These are phyloP conservation scores for Colletotrichum noveboracense DNA, from an alignment of 2,329 filamentous ascomycete genomes.

Conservation along the genomic window DNA sequence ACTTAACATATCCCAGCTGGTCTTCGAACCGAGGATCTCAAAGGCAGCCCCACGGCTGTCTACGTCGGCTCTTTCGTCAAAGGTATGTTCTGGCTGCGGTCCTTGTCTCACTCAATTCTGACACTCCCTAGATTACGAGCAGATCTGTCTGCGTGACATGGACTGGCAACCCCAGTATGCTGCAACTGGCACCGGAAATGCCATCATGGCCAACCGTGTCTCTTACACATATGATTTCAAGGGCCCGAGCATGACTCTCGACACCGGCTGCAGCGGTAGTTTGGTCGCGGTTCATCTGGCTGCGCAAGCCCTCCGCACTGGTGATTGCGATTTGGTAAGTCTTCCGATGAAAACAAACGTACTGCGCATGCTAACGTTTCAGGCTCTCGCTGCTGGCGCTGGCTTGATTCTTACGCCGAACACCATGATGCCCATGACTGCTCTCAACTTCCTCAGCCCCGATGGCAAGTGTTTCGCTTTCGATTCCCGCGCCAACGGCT, in stretches of 20 bases:
- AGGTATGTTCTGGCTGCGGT: slow-evolving; percentile 33
- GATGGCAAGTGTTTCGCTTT: slow-evolving; percentile 59
- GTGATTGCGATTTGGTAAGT: slow-evolving; percentile 47
- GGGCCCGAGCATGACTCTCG: slow-evolving; percentile 62
- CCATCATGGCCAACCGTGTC: slow-evolving; percentile 60
- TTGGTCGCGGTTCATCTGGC: slow-evolving; percentile 60
- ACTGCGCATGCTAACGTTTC: slow-evolving; percentile 17
- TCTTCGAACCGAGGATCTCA: slow-evolving; percentile 46
- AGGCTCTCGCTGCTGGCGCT: slow-evolving; percentile 56
- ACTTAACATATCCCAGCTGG: slow-evolving; percentile 38
- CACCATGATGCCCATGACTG: slow-evolving; percentile 62
- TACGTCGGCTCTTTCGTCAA: slow-evolving; percentile 58
- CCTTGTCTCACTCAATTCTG: not conserved
- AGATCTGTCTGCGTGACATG: slow-evolving; percentile 53
- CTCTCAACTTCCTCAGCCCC: slow-evolving; percentile 56
- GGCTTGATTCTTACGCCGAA: slow-evolving; percentile 60
- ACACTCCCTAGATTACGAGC: slow-evolving; percentile 49
- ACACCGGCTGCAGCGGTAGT: slow-evolving; percentile 64
- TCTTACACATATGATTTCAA: slow-evolving; percentile 61
- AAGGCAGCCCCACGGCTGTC: slow-evolving; percentile 50
- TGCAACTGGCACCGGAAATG: slow-evolving; percentile 57
- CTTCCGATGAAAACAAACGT: not conserved
- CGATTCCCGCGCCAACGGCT: slow-evolving; percentile 65
- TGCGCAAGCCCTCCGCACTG: slow-evolving; percentile 50
- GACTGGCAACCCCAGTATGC: slow-evolving; percentile 56